phyloP scores from a whole-genome alignment of 1,139 yeast species.

The Suhomyces maxii region DNA sequence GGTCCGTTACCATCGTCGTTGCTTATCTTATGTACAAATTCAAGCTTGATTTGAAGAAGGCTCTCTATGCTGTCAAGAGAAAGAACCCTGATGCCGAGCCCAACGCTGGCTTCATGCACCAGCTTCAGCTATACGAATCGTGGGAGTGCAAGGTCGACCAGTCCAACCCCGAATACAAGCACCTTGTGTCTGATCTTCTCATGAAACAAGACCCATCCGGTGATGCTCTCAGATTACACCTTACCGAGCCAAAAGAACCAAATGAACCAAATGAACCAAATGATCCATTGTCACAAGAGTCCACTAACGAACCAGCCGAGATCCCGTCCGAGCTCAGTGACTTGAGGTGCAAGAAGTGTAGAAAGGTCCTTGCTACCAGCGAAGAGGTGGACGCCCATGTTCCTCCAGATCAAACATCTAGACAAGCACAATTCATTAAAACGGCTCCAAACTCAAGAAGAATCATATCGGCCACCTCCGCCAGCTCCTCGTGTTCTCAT shows the following conservation, averaged over 20 bases:
- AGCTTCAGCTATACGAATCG: constrained; percentile 57
- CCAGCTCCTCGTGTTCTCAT: constrained; percentile 72
- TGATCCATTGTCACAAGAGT: constrained; percentile 2
- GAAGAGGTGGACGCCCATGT: constrained; percentile 57
- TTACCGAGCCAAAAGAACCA: background rate
- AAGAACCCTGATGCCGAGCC: constrained; percentile 64
- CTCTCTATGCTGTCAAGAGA: constrained; percentile 70
- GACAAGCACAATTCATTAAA: constrained; percentile 62
- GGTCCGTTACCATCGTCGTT: constrained; percentile 70
- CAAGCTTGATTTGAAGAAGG: constrained; percentile 56
- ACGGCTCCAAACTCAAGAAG: constrained; percentile 61
- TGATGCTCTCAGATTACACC: constrained; percentile 9
- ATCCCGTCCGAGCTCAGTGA: constrained; percentile 21
- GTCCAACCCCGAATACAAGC: constrained; percentile 25
- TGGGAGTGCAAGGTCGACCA: constrained; percentile 32
- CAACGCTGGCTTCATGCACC: constrained; percentile 75
- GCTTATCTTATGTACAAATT: constrained; percentile 82
- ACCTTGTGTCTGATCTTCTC: constrained; percentile 26
- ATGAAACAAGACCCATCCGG: constrained; percentile 34
- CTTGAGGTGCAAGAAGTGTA: constrained; percentile 70
- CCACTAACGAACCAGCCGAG: constrained; percentile 15
- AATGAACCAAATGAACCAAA: background rate
- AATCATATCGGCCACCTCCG: constrained; percentile 52
- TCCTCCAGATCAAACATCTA: constrained; percentile 59
- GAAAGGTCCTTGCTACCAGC: constrained; percentile 53